Conservation (phyloP, 805 yeast genomes). For the Wickerhamiella azymoides region DNA sequence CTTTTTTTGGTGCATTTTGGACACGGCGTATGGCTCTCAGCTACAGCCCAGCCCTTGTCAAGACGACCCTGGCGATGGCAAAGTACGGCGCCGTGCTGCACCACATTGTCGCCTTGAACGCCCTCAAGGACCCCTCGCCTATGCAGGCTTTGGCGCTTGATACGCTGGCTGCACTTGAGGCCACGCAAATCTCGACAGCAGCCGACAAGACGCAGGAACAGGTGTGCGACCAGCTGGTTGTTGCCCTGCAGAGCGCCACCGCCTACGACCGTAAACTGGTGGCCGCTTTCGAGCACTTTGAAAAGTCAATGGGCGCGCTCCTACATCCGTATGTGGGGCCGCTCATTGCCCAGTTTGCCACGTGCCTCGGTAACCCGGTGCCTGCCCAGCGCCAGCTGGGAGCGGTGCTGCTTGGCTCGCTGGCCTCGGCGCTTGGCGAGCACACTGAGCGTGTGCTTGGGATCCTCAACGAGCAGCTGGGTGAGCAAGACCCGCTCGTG, state of each 20-base stretch:
- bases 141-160: not conserved
- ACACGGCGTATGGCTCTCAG: constrained; percentile 54
- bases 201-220: constrained; percentile 42
- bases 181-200: constrained; percentile 24
- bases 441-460: not conserved
- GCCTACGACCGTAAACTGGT: constrained; percentile 41
- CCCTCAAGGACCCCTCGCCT: constrained; percentile 72
- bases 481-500: constrained; percentile 91
- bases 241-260: constrained; percentile 70
- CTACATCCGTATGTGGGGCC: constrained; percentile 59
- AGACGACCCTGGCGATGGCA: constrained; percentile 56
- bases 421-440: constrained; percentile 40
- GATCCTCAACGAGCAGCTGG: constrained; percentile 76
- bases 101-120: constrained; percentile 32
- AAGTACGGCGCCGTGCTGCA: constrained; percentile 44
- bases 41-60: constrained; percentile 42
- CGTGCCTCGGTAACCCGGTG: constrained; percentile 55
- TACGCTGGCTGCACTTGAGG: constrained; percentile 31
- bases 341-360: constrained; percentile 56
- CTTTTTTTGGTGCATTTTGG: constrained; percentile 68
- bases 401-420: constrained; percentile 54
- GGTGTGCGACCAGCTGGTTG: constrained; percentile 59
- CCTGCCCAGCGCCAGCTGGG: constrained; percentile 72
- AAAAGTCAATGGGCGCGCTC: constrained; percentile 47
- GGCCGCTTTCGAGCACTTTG: constrained; percentile 49